phyloP scores from a whole-genome alignment of 176 grass and related monocot species.

The Rhynchospora tenuis region DNA sequence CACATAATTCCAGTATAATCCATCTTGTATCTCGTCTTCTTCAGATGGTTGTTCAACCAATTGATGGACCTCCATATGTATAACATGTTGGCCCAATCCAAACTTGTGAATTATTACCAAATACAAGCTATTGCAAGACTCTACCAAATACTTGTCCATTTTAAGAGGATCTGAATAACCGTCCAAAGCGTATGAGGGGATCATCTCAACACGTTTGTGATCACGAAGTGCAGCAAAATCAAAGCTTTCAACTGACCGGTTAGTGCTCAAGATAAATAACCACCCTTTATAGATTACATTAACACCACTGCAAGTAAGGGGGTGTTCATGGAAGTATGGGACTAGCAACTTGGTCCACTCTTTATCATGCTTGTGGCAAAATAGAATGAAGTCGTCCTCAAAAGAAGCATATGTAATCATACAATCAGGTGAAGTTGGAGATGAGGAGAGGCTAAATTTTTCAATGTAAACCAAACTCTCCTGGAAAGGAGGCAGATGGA shows the following conservation, averaged over 20 bases:
- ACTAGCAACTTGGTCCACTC: neutral
- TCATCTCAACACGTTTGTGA: neutral
- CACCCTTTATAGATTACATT: neutral
- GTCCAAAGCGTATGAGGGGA: neutral
- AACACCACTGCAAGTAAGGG: neutral
- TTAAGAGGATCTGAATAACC: neutral
- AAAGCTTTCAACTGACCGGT: neutral
- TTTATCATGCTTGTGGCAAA: neutral
- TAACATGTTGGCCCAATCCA: neutral
- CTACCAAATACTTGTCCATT: neutral
- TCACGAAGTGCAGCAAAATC: neutral
- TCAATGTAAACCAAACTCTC: neutral
- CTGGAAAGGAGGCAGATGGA: neutral
- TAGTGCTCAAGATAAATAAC: neutral
- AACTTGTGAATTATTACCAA: neutral
- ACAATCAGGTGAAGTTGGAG: neutral
- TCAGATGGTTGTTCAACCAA: neutral
- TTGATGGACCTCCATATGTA: neutral
- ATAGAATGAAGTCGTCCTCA: neutral
- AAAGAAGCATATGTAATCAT: neutral
- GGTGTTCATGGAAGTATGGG: neutral
- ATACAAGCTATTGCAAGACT: neutral
- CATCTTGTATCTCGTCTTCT: neutral
- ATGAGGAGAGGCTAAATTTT: neutral
- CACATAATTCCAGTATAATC: neutral